Evolutionary conservation across 1,284 basidiomycete genomes (phyloP), one percentile per base, ranked within the genome.

Genomic region (Microbotryum scabiosae): DNA sequence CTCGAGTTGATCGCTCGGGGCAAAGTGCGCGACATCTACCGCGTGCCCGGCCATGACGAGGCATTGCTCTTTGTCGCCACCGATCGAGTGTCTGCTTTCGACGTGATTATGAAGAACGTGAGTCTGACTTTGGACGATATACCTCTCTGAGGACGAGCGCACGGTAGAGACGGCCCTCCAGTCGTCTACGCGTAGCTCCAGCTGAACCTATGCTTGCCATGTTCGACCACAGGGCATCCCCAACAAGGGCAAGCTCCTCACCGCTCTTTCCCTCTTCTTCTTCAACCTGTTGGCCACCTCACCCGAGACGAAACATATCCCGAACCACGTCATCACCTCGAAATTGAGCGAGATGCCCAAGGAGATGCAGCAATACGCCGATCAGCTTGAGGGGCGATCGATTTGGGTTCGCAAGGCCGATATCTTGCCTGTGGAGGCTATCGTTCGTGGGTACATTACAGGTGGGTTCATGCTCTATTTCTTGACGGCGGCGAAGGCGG

Each of bases 41-140:
- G 81, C 18, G 72, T 81, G 51, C 88, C 66, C 78, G 83, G 66
- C 76, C 81, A 65, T 77, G 68, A 86, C 60, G 81, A 84, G 66
- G 77, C 76, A 68, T 81, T 97, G 30, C 82, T 99, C 60, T 97
- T 98, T 75, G 87, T 98, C 57, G 92, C 94, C 7, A 88, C 90
- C 18, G 96, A 98, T 78, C 82, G 96, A 64, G 96, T 97, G 73
- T 94, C 90, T 23, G 93, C 94, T 0, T 98, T 91, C 77, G 94
- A 99, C 80, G 88, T 97, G 65, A 86, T 96, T 73, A 82, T 97
- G 72, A 84, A 85, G 74, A 90, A 92, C 75, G 91, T 94, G 72
- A 72, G 86, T 80, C 18, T 52, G 49, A 20, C 45, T 4, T 44
- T 44, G 23, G 16, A 53, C 32, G 51, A 23, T 12, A 25, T 47